A percentile compares a stretch with the other conserved stretches of the same genome.
phyloP scores from a whole-genome alignment of 768 basidiomycete species.

The Calocybe indica region DNA sequence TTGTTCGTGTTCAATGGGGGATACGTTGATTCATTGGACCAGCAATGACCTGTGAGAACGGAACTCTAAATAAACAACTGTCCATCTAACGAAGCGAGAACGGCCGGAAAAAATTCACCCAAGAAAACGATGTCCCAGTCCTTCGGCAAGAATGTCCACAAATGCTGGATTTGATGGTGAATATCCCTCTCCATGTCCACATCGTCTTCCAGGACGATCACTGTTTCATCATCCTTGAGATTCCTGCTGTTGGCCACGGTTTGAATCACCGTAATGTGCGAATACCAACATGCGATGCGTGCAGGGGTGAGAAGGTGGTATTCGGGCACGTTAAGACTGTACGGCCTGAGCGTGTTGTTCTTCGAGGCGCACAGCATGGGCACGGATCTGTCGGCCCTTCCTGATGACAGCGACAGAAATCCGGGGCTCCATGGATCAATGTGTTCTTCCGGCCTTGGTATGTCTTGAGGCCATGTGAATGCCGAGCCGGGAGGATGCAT shows the following conservation, averaged over 20 bases:
- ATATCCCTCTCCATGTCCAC: slow-evolving; percentile 72
- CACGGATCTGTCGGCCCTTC: slow-evolving; percentile 17
- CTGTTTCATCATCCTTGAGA: slow-evolving; percentile 23
- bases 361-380: slow-evolving; percentile 9
- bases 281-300: slow-evolving; percentile 69
- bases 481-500: too few relatives aligned
- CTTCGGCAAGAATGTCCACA: slow-evolving; percentile 50
- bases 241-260: slow-evolving; percentile 26
- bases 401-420: background rate
- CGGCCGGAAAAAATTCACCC: slow-evolving; percentile 31
- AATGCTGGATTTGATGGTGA: slow-evolving; percentile 23
- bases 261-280: slow-evolving; percentile 51
- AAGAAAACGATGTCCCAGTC: slow-evolving; percentile 74
- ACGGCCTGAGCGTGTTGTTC: slow-evolving; percentile 30
- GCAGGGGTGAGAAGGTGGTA: slow-evolving; percentile 50
- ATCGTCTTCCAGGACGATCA: slow-evolving; percentile 72
- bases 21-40: slow-evolving; percentile 61
- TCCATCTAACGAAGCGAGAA: background rate
- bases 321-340: slow-evolving; percentile 29
- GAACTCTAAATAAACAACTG: background rate
- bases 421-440: background rate
- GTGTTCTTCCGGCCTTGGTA: too few relatives aligned
- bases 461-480: too few relatives aligned
- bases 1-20: slow-evolving; percentile 24
- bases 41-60: slow-evolving; percentile 58